Percentiles rank a stretch among this genome's conserved stretches.
Evolutionary conservation across 495 filamentous ascomycete species (phyloP).

Genomic region (Viridothelium virens): DNA sequence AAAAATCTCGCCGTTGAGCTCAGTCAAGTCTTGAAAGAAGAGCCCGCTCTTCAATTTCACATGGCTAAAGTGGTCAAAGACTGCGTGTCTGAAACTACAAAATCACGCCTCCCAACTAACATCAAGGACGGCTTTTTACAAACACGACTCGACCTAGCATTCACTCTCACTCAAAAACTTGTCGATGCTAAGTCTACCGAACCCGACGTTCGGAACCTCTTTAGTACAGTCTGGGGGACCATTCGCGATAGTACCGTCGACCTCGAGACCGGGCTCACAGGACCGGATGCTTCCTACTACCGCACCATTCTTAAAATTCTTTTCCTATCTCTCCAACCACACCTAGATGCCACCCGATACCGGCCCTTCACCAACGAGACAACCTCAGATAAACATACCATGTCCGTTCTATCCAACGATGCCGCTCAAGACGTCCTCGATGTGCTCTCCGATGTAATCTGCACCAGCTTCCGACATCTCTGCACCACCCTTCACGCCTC

Average conservation of each 20-base stretch:
- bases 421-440: constrained; percentile 47
- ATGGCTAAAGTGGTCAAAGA: constrained; percentile 59
- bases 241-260: constrained; percentile 55
- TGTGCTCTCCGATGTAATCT: constrained; percentile 68
- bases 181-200: constrained; percentile 54
- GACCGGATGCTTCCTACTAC: constrained; percentile 63
- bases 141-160: constrained; percentile 63
- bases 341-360: constrained; percentile 28
- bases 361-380: constrained; percentile 16
- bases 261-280: constrained; percentile 53
- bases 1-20: constrained; percentile 81
- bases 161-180: constrained; percentile 68
- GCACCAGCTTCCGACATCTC: constrained; percentile 69
- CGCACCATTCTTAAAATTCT: constrained; percentile 76
- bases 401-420: not conserved
- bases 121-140: constrained; percentile 67
- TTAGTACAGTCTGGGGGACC: constrained; percentile 59
- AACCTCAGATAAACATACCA: constrained; percentile 18
- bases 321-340: constrained; percentile 69
- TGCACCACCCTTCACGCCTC: constrained; percentile 62
- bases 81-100: constrained; percentile 61
- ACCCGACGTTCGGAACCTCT: constrained; percentile 53
- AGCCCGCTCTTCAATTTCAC: constrained; percentile 57
- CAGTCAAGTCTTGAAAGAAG: constrained; percentile 53
- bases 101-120: constrained; percentile 55